phyloP scores from a whole-genome alignment of 495 filamentous ascomycete species.

The Apiosordaria backusii region DNA sequence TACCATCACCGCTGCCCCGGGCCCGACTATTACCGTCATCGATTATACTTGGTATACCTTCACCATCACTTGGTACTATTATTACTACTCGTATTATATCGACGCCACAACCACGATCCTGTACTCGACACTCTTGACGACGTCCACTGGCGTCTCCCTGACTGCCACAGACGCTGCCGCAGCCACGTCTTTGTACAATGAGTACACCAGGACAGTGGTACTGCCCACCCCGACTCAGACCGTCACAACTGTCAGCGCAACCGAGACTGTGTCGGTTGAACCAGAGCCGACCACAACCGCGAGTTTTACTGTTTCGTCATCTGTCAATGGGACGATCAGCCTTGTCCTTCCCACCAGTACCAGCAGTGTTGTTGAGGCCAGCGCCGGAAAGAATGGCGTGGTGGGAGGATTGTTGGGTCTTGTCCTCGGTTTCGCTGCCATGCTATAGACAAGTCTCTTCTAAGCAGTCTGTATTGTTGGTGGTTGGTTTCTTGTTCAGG shows the following conservation, averaged over 20 bases:
- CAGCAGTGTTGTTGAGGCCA: background rate
- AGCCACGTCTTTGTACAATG: conserved; percentile 1
- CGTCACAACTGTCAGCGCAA: background rate
- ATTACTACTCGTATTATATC: conserved; percentile 12
- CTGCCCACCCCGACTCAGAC: conserved; percentile 10
- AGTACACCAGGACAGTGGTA: conserved; percentile 3
- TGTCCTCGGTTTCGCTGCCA: background rate
- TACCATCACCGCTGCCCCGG: background rate
- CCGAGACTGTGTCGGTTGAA: background rate
- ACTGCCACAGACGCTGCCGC: conserved; percentile 10
- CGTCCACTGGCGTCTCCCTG: background rate
- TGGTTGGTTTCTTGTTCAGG: too few species aligned
- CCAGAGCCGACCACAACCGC: background rate
- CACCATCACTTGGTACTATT: conserved; percentile 9
- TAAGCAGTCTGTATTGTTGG: too few species aligned
- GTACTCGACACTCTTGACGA: background rate
- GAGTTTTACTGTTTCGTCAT: background rate
- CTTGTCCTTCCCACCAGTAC: background rate
- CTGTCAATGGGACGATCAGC: background rate
- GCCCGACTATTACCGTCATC: background rate
- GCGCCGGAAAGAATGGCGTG: background rate
- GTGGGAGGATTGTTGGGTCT: background rate
- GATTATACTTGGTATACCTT: conserved; percentile 12
- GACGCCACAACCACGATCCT: conserved; percentile 4
- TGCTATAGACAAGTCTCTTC: background rate